phyloP scores from a whole-genome alignment of 2,329 filamentous ascomycete species.

The Rutstroemia sp. region DNA sequence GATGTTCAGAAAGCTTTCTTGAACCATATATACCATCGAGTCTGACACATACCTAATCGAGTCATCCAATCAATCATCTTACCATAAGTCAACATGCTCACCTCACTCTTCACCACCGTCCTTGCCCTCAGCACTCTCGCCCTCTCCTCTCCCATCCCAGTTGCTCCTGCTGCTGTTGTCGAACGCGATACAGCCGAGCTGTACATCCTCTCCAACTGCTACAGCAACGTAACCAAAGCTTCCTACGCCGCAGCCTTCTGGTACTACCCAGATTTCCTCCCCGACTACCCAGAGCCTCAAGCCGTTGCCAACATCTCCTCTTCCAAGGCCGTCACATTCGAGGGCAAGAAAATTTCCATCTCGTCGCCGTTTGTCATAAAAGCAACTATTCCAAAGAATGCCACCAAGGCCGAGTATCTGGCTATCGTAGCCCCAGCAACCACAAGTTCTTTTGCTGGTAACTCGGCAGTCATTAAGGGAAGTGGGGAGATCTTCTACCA shows the following conservation, averaged over 20 bases:
- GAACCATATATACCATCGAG: neutral
- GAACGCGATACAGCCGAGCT: slow-evolving; percentile 5
- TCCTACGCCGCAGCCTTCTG: slow-evolving; percentile 5
- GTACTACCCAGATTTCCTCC: slow-evolving; percentile 6
- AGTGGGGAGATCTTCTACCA: neutral
- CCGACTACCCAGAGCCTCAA: neutral
- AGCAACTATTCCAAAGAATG: neutral
- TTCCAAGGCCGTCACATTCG: neutral
- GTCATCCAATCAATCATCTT: neutral
- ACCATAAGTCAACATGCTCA: neutral
- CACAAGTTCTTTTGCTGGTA: neutral
- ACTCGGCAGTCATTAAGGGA: neutral
- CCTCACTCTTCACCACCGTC: neutral
- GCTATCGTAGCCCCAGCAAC: neutral
- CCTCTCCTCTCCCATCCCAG: neutral
- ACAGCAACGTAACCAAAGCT: neutral
- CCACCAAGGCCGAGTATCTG: neutral
- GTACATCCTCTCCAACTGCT: slow-evolving; percentile 5
- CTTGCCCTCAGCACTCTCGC: neutral
- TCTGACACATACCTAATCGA: neutral
- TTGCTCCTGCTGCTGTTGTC: neutral
- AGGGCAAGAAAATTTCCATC: neutral
- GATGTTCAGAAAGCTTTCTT: neutral
- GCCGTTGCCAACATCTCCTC: neutral
- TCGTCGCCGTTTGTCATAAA: neutral